Conservation (phyloP, 2,329 filamentous ascomycete genomes). For the Fusarium praegraminearum region DNA sequence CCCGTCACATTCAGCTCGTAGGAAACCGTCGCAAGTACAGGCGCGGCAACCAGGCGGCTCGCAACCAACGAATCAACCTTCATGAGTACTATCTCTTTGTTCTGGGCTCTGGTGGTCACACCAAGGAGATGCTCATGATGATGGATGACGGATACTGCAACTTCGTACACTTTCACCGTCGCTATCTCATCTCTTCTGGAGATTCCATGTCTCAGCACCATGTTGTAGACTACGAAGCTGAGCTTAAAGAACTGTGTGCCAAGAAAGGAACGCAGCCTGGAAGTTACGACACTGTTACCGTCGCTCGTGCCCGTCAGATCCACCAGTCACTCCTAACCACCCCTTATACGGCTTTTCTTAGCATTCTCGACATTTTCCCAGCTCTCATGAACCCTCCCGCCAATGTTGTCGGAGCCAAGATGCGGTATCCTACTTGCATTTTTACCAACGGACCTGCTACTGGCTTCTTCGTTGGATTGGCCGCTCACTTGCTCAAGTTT, state of each 20-base stretch:
- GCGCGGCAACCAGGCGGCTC: conserved; percentile 28
- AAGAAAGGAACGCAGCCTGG: conserved; percentile 50
- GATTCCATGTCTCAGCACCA: conserved; percentile 75
- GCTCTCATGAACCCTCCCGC: conserved; percentile 61
- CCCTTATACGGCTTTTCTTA: conserved; percentile 74
- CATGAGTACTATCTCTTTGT: conserved; percentile 77
- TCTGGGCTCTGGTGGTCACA: conserved; percentile 93
- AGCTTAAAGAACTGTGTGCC: conserved; percentile 46
- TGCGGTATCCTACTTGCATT: conserved; percentile 76
- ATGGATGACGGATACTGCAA: conserved; percentile 70
- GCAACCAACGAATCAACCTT: neutral
- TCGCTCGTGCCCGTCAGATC: conserved; percentile 82
- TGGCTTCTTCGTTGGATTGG: conserved; percentile 77
- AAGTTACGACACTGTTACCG: conserved; percentile 72
- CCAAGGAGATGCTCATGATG: conserved; percentile 92
- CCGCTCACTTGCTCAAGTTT: conserved; percentile 62
- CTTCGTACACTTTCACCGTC: conserved; percentile 71
- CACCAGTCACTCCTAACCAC: conserved; percentile 84
- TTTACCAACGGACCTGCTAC: conserved; percentile 91
- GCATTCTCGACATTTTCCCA: conserved; percentile 71
- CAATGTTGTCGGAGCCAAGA: conserved; percentile 38
- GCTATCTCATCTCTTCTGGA: conserved; percentile 83
- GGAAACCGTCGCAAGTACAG: conserved; percentile 33
- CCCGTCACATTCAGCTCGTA: conserved; percentile 49
- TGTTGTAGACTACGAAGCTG: conserved; percentile 68